Conservation (phyloP, 2,329 filamentous ascomycete genomes). For the Trichoderma cornu-damae region DNA sequence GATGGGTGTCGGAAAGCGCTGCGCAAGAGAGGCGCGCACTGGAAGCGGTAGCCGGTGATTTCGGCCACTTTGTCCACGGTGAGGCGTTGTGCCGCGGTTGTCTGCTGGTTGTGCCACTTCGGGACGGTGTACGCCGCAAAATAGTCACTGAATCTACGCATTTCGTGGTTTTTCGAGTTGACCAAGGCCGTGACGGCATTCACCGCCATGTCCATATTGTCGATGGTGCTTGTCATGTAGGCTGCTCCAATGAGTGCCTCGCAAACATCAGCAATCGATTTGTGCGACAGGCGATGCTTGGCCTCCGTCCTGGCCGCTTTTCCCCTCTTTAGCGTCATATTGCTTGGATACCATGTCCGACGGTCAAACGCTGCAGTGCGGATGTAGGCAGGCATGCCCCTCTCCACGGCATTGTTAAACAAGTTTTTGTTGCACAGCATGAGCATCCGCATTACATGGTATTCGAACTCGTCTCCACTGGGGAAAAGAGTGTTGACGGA, state of each 20-base stretch:
- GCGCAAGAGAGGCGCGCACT: conserved; percentile 66
- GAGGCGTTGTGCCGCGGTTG: conserved; percentile 63
- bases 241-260: conserved; percentile 91
- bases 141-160: conserved; percentile 69
- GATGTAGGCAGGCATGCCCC: conserved; percentile 67
- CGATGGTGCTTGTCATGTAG: conserved; percentile 45
- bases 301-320: conserved; percentile 49
- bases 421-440: conserved; percentile 90
- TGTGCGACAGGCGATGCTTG: conserved; percentile 71
- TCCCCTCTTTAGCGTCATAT: conserved; percentile 67
- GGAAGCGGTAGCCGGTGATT: conserved; percentile 60
- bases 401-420: conserved; percentile 66
- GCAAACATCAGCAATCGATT: conserved; percentile 89
- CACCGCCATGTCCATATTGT: conserved; percentile 53
- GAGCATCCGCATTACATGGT: conserved; percentile 85
- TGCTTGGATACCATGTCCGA: conserved; percentile 77
- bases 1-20: conserved; percentile 89
- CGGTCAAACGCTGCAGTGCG: conserved; percentile 78
- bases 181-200: conserved; percentile 65
- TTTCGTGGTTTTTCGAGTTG: conserved; percentile 61
- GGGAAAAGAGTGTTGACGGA: conserved; percentile 74
- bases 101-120: conserved; percentile 58
- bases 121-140: conserved; percentile 63
- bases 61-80: conserved; percentile 60
- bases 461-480: conserved; percentile 75